A percentile compares a stretch with the other conserved stretches of the same genome.
Evolutionary conservation across 148 eudicot species (phyloP).

Genomic region (Polygonum maritimum): DNA sequence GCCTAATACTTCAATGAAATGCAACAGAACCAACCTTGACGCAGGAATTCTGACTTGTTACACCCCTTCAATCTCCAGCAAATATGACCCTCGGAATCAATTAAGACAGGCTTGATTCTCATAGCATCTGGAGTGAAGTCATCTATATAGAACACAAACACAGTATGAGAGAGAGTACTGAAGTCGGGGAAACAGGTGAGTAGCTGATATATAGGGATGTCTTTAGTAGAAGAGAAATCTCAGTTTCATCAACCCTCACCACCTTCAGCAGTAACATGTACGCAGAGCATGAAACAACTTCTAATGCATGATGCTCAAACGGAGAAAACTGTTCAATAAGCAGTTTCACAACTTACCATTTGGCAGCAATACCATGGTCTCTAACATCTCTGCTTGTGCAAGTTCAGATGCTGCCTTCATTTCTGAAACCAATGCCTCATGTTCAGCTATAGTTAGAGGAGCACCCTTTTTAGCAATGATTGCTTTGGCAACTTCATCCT

Average conservation of each 20-base stretch:
- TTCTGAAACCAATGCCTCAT: conserved; percentile 45
- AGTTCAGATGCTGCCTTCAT: conserved; percentile 44
- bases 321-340: not conserved
- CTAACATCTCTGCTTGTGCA: conserved; percentile 49
- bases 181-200: not conserved
- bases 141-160: conserved; percentile 21
- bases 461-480: conserved; percentile 43
- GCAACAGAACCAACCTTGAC: conserved; percentile 37
- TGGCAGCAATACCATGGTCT: conserved; percentile 32
- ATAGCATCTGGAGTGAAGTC: conserved; percentile 41
- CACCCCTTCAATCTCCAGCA: conserved; percentile 56
- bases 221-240: not conserved
- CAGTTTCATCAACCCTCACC: not conserved
- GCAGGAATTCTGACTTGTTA: conserved; percentile 28
- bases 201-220: not conserved
- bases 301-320: not conserved
- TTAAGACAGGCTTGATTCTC: conserved; percentile 46
- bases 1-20: not conserved
- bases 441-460: conserved; percentile 57
- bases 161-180: not conserved
- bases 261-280: not conserved
- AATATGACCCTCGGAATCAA: conserved; percentile 33
- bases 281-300: not conserved
- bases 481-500: conserved; percentile 51
- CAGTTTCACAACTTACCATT: conserved; percentile 29